A percentile compares a stretch with the other conserved stretches of the same genome.
Conservation (phyloP, 345 rosid genomes). For the Eucalyptus rudis region DNA sequence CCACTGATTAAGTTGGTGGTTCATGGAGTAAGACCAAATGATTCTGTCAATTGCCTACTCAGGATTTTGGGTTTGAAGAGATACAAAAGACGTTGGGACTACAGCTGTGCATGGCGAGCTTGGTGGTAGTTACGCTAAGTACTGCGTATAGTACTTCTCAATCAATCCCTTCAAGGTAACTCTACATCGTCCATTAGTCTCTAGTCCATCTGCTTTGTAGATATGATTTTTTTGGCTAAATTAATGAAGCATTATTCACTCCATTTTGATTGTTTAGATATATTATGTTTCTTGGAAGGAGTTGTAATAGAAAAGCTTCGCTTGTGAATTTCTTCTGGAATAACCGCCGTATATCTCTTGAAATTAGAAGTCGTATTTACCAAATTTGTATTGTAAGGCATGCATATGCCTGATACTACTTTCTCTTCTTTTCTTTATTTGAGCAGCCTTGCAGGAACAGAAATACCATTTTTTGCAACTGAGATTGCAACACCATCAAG, state of each 20-base stretch:
- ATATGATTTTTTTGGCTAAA: neutral
- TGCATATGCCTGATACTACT: neutral
- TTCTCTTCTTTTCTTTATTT: neutral
- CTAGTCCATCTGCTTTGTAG: neutral
- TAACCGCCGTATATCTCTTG: neutral
- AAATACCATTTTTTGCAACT: slow-evolving; percentile 49
- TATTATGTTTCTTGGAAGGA: neutral
- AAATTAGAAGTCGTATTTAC: neutral
- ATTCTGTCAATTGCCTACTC: neutral
- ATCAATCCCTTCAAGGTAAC: slow-evolving; percentile 47
- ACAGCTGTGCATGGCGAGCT: slow-evolving; percentile 49
- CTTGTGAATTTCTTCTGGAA: neutral
- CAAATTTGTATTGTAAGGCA: neutral
- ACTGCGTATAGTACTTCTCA: slow-evolving; percentile 52
- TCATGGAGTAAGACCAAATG: neutral
- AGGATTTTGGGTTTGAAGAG: slow-evolving; percentile 72
- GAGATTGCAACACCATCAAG: slow-evolving; percentile 59
- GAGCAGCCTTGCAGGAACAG: slow-evolving; percentile 34
- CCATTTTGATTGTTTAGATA: neutral
- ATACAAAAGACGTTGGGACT: slow-evolving; percentile 47
- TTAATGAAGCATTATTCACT: neutral
- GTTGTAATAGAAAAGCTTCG: neutral
- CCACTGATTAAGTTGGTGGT: neutral
- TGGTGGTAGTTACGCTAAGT: slow-evolving; percentile 52
- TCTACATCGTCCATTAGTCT: neutral